Evolutionary conservation across 768 basidiomycete genomes (phyloP), one percentile per base, ranked within the genome.

Genomic region (Rhizopogon salebrosus): DNA sequence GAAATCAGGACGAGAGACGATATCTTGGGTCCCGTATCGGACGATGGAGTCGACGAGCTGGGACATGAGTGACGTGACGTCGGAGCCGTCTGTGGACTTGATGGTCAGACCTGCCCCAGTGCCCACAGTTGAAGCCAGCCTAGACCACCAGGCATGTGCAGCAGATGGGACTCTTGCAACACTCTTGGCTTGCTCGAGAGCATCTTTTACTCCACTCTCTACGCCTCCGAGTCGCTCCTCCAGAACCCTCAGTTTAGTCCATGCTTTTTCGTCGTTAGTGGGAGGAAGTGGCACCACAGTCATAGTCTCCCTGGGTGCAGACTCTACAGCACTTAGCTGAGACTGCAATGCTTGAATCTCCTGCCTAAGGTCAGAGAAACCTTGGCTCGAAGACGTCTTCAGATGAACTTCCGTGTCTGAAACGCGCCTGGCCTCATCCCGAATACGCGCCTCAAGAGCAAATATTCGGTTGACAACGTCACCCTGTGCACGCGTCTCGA

Each of bases 1-100:
- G 62, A 82, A 95, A 69, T 99, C 95, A 0, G 89, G 74, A 38
- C 83, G 84, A 1, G 84, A 90, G 36, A 97, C 67, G n/a, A 71
- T 75, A 64, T 98, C 95, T 66, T 90, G 92, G 36, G 71, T 72
- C 22, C 82, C 78, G 54, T 81, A 80, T 18, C 73, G 77, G 13
- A 81, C 73, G 4, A 95, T 87, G 13, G 79, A 72, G 54, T 92
- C 85, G 62, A 98, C 89, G 45, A 97, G 77, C 29, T 83, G 75
- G 26, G 76, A 75, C 56, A 98, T 84, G 54, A 93, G 74, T 11
- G 77, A 72, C 0, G 87, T 85, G 22, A 85, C 66, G 57, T 87
- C 92, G 53, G 85, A 80, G 1, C 92, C 92, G 53, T 89, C 87
- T 16, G 80, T 69, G 1, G 86, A 82, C 65, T 84, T 88, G 75